Evolutionary conservation across 768 basidiomycete genomes (phyloP).

Genomic region (Tephrocybe rancida): DNA sequence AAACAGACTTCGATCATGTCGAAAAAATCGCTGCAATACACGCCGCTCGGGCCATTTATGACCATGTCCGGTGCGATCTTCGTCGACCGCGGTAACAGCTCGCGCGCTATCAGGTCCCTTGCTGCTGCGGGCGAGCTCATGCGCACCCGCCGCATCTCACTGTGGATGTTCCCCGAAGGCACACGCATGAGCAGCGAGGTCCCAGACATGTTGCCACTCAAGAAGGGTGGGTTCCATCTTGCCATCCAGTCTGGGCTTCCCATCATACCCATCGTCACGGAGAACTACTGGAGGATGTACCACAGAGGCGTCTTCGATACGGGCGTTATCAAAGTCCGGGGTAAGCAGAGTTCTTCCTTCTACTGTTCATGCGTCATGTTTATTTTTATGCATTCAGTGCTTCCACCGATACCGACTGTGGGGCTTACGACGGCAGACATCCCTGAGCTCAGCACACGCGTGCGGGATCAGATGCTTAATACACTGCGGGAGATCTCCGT

Average conservation of each 20-base stretch:
- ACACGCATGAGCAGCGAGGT: constrained; percentile 75
- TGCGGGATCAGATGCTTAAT: constrained; percentile 79
- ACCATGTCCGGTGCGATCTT: constrained; percentile 88
- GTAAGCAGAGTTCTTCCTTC: constrained; percentile 42
- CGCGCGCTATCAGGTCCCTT: constrained; percentile 74
- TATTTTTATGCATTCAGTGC: constrained; percentile 53
- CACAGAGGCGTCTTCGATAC: constrained; percentile 73
- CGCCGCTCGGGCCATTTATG: constrained; percentile 93
- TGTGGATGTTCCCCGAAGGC: constrained; percentile 98
- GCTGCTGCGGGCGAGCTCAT: constrained; percentile 77
- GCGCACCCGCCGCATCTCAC: constrained; percentile 66
- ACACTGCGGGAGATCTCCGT: constrained; percentile 78
- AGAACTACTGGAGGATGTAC: constrained; percentile 93
- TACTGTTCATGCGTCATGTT: not conserved
- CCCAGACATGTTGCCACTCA: constrained; percentile 81
- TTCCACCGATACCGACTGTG: constrained; percentile 84
- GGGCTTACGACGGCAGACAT: constrained; percentile 76
- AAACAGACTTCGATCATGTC: constrained; percentile 85
- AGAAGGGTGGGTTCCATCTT: constrained; percentile 98
- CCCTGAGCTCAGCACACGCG: constrained; percentile 59
- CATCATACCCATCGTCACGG: constrained; percentile 87
- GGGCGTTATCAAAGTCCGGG: constrained; percentile 81
- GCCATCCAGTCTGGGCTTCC: constrained; percentile 91
- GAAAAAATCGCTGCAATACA: constrained; percentile 86
- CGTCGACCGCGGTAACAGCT: constrained; percentile 82